Base-by-base conservation (phyloP, 1,284 basidiomycete genomes). In the Xanthoconium separans region DNA sequence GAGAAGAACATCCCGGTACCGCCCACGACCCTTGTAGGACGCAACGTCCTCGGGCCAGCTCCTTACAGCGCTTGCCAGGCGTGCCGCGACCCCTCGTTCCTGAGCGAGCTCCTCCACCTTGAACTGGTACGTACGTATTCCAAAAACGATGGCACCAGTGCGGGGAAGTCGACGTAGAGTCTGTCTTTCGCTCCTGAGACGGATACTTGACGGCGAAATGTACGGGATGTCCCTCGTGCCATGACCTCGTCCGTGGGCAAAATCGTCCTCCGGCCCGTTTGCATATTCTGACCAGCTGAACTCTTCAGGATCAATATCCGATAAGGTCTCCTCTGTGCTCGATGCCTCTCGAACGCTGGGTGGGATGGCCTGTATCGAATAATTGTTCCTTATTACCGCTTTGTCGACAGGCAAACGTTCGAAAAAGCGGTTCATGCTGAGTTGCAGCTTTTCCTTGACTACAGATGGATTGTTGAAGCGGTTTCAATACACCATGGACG, bases 61-160 rank as follows among this genome's bases (percentile, higher is more conserved):
- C 57, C 83, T 70, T 43, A 92, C 73, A 4, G 87, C 86, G 53
- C 78, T 81, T 12, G 84, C 87, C 64, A 91, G 66, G 33, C 90
- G 74, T 45, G 79, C 85, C 0, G 86, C 81, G 8, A 88, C 80
- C 1, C 86, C 88, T 15, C 72, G 75, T 65, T 91, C 89, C 50
- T 73, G 63, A 29, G 71, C 82, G 2, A 93, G 67, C 43, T 80
- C 76, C 37, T 75, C 77, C 10, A 91, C 68, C 6, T 80, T 80
- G n/a, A 80, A 81, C 55, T 87, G 61, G 67, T 91, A 89, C 36
- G 87, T 87, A 16, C 87, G 77, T 61, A 92, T 87, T 40, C 85
- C 87, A 66, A 93, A 93, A n/a, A 87, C 74, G 41, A 92, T 77
- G 15, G 83, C 86, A 3, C 89, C 89, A 24, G 79, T 84, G 11